phyloP scores from a whole-genome alignment of 139 green algal species.

The Auxenochlorella pyrenoidosa region DNA sequence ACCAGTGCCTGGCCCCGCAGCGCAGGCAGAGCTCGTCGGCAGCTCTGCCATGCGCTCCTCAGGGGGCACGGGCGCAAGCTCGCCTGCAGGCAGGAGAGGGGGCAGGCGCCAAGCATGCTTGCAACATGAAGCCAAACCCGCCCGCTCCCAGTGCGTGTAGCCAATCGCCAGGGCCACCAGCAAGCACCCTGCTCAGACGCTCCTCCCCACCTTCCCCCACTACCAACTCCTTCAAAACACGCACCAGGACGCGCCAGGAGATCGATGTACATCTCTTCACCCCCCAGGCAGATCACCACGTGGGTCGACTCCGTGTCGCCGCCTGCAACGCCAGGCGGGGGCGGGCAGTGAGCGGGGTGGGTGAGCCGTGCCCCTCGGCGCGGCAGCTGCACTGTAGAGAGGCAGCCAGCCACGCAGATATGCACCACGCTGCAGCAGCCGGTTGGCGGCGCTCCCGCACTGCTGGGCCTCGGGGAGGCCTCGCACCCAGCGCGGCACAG shows the following conservation, averaged over 20 bases:
- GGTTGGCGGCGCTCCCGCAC: no score
- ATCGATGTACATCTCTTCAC: slow-evolving; percentile 6
- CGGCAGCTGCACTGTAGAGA: no score
- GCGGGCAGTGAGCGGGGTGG: no score
- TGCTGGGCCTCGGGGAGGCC: neutral
- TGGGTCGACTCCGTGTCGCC: neutral
- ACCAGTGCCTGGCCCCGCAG: no score
- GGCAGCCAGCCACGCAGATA: no score
- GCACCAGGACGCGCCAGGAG: slow-evolving; percentile 13
- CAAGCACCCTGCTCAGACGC: neutral
- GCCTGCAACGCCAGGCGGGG: neutral
- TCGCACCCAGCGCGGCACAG: neutral
- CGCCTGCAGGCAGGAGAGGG: neutral
- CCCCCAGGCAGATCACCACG: neutral
- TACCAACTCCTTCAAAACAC: neutral
- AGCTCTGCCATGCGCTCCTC: neutral
- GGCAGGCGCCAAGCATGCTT: no score
- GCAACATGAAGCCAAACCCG: neutral
- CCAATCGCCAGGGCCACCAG: neutral
- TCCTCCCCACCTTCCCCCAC: no score
- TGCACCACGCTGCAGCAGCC: no score
- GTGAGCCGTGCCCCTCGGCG: neutral
- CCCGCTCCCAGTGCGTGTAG: neutral
- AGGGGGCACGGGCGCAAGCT: neutral
- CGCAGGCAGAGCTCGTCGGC: neutral